phyloP scores from a whole-genome alignment of 202 grass and related monocot species.

The Sporobolus alterniflorus region DNA sequence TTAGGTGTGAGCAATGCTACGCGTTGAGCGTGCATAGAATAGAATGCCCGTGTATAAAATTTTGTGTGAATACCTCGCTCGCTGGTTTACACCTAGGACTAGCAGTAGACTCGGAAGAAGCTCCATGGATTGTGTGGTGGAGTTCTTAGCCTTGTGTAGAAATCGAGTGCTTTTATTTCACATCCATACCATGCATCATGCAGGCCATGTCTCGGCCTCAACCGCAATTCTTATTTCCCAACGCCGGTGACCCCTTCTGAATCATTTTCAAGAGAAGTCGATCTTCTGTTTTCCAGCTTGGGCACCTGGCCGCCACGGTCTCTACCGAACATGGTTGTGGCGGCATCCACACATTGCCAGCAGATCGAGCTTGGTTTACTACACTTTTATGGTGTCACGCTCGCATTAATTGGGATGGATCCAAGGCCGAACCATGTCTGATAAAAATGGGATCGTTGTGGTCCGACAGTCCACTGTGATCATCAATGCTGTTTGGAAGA shows the following conservation, averaged over 20 bases:
- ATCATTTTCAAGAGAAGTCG: conserved; percentile 22
- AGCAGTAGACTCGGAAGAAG: neutral
- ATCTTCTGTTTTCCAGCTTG: neutral
- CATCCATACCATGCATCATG: neutral
- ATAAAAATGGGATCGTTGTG: neutral
- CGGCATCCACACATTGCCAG: neutral
- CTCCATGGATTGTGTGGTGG: neutral
- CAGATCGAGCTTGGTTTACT: neutral
- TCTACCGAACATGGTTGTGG: neutral
- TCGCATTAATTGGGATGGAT: conserved; percentile 16
- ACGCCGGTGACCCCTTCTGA: neutral
- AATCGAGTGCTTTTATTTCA: neutral
- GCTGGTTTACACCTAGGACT: conserved; percentile 5
- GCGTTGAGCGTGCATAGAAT: neutral
- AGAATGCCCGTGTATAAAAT: neutral
- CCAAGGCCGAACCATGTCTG: neutral
- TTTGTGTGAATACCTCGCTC: neutral
- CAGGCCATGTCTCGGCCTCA: conserved; percentile 37
- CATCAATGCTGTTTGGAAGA: conserved; percentile 20
- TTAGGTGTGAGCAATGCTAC: conserved; percentile 23
- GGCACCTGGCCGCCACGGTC: neutral
- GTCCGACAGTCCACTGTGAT: conserved; percentile 27
- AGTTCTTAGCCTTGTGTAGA: neutral
- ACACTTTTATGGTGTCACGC: neutral
- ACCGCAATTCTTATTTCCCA: conserved; percentile 12